A percentile compares a stretch with the other conserved stretches of the same genome.
These are phyloP conservation scores for Globisporangium paddicum DNA, from an alignment of 352 stramenopile species.

Conservation along the genomic window DNA sequence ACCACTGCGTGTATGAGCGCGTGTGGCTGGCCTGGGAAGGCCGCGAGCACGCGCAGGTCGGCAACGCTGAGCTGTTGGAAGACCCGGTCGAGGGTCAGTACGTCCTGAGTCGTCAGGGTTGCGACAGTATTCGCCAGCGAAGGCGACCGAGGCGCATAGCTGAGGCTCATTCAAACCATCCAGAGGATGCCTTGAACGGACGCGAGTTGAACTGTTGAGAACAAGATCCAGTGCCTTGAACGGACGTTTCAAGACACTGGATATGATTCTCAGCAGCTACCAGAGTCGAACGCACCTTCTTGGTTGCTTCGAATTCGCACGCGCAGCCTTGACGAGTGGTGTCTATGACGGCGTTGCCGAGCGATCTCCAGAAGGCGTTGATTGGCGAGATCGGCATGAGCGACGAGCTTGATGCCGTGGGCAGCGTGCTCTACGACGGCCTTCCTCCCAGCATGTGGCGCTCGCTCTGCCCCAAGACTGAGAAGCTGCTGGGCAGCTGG, in stretches of 20 bases:
- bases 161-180: slow-evolving; percentile 2
- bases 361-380: slow-evolving; percentile 90
- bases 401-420: slow-evolving; percentile 92
- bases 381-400: slow-evolving; percentile 96
- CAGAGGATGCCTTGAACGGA: background rate
- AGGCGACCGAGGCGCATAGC: background rate
- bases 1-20: slow-evolving; percentile 33
- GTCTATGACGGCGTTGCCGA: slow-evolving; percentile 86
- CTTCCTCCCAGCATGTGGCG: slow-evolving; percentile 93
- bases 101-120: background rate
- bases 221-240: too few species aligned
- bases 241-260: too few species aligned
- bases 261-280: too few species aligned
- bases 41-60: slow-evolving; percentile 38
- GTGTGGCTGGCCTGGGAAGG: slow-evolving; percentile 37
- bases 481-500: slow-evolving; percentile 95
- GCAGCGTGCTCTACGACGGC: slow-evolving; percentile 90
- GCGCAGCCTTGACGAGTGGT: too few species aligned
- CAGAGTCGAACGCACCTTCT: too few species aligned
- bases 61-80: slow-evolving; percentile 28
- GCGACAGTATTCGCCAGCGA: background rate
- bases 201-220: too few species aligned
- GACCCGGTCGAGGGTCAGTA: slow-evolving; percentile 14
- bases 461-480: slow-evolving; percentile 86
- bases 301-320: too few species aligned